Conservation (phyloP, 306 rosid genomes). For the Prunus mira region DNA sequence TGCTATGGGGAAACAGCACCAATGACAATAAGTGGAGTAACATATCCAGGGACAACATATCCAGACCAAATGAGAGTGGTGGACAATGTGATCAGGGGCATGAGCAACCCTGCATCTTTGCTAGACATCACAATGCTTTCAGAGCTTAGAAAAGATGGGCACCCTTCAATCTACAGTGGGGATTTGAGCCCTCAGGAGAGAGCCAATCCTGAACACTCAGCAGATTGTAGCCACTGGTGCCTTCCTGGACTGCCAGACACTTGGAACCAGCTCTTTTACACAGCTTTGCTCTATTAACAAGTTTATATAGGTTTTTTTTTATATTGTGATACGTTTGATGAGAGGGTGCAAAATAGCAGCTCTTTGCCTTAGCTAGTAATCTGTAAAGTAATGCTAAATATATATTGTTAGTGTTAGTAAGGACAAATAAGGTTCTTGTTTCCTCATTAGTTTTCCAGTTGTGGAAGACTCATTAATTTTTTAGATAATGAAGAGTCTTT, state of each 20-base stretch:
- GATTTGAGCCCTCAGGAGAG: conserved; percentile 74
- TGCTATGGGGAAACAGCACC: conserved; percentile 87
- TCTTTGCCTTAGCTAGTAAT: conserved; percentile 8
- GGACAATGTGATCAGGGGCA: conserved; percentile 63
- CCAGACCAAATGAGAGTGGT: conserved; percentile 79
- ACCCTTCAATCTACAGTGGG: conserved; percentile 86
- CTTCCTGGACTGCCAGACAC: conserved; percentile 95
- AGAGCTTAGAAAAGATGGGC: conserved; percentile 78
- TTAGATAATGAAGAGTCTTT: no score
- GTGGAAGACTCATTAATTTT: neutral
- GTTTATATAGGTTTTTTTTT: neutral
- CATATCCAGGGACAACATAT: conserved; percentile 44
- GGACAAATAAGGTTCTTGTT: conserved; percentile 4
- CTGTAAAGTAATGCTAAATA: conserved; percentile 22
- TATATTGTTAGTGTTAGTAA: neutral
- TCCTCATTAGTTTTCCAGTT: conserved; percentile 2
- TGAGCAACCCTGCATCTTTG: conserved; percentile 59
- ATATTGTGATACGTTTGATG: conserved; percentile 8
- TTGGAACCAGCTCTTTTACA: conserved; percentile 79
- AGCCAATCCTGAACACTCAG: conserved; percentile 64
- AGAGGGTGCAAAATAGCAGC: conserved; percentile 27
- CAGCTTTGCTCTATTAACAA: conserved; percentile 47
- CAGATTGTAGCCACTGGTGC: conserved; percentile 99
- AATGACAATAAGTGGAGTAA: conserved; percentile 35
- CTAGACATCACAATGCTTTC: conserved; percentile 81